These are phyloP conservation scores for Lepraria neglecta DNA, from an alignment of 495 filamentous ascomycete species.

Conservation along the genomic window DNA sequence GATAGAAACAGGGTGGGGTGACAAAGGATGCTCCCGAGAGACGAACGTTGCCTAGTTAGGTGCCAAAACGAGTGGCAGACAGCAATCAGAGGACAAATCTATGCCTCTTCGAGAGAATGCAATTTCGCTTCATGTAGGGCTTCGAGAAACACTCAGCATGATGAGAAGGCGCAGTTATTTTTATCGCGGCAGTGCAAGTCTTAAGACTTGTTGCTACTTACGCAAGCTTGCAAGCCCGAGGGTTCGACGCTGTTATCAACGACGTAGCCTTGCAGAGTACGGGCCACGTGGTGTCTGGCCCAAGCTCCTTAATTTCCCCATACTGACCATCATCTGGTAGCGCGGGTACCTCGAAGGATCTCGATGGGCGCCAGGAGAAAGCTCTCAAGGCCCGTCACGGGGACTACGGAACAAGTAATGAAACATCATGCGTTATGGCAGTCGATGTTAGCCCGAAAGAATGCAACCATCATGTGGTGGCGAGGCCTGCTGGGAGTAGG, in stretches of 20 bases:
- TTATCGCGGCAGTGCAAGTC: slow-evolving; percentile 21
- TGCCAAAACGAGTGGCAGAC: neutral
- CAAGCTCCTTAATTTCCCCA: slow-evolving; percentile 18
- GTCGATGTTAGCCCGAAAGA: neutral
- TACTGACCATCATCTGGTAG: slow-evolving; percentile 16
- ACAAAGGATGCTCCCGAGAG: slow-evolving; percentile 15
- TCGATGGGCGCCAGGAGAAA: neutral
- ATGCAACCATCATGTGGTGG: neutral
- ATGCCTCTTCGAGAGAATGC: slow-evolving; percentile 17
- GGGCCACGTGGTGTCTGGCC: slow-evolving; percentile 14
- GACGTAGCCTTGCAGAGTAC: slow-evolving; percentile 12
- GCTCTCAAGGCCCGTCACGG: neutral
- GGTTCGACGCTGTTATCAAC: slow-evolving; percentile 2
- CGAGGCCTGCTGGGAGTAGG: neutral
- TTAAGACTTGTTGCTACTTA: slow-evolving; percentile 5
- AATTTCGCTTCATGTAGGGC: slow-evolving; percentile 18
- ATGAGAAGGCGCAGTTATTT: slow-evolving; percentile 14
- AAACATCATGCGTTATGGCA: slow-evolving; percentile 4
- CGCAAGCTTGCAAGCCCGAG: neutral
- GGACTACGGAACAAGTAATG: neutral
- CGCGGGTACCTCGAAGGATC: neutral
- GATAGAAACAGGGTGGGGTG: slow-evolving; percentile 14
- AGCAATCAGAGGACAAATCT: slow-evolving; percentile 2
- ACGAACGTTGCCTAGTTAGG: slow-evolving; percentile 16
- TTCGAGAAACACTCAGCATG: slow-evolving; percentile 9